Conservation (phyloP, 495 filamentous ascomycete species). For the Coniosporium apollinis region DNA sequence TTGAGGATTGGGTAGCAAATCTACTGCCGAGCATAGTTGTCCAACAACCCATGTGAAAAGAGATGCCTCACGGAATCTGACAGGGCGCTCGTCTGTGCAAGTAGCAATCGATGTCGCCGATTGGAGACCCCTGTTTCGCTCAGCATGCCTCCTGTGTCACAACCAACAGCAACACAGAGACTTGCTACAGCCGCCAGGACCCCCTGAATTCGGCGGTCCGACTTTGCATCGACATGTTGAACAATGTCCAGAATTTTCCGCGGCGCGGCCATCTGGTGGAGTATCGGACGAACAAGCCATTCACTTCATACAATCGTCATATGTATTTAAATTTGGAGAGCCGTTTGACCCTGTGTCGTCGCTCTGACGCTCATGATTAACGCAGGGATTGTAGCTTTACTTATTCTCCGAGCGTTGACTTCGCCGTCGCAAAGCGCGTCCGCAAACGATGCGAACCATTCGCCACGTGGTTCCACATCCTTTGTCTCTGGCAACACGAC, state of each 20-base stretch:
- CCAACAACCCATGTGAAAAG: too few species aligned
- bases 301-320: not conserved
- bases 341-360: not conserved
- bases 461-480: not conserved
- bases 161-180: not conserved
- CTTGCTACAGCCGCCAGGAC: too few species aligned
- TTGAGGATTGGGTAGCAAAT: too few species aligned
- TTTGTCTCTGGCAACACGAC: not conserved
- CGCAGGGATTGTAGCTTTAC: not conserved
- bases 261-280: not conserved
- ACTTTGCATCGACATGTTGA: not conserved
- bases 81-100: not conserved
- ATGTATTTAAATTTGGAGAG: not conserved
- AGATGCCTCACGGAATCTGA: not conserved
- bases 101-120: not conserved
- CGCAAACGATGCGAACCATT: not conserved
- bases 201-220: too few species aligned
- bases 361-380: not conserved
- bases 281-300: not conserved
- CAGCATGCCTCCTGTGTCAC: not conserved
- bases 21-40: too few species aligned
- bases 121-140: not conserved
- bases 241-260: not conserved
- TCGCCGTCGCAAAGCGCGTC: not conserved
- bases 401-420: not conserved